Percentiles rank a stretch among this genome's conserved stretches.
These are phyloP conservation scores for Sclerotinia nivalis DNA, from an alignment of 2,329 filamentous ascomycete genomes.

Conservation along the genomic window DNA sequence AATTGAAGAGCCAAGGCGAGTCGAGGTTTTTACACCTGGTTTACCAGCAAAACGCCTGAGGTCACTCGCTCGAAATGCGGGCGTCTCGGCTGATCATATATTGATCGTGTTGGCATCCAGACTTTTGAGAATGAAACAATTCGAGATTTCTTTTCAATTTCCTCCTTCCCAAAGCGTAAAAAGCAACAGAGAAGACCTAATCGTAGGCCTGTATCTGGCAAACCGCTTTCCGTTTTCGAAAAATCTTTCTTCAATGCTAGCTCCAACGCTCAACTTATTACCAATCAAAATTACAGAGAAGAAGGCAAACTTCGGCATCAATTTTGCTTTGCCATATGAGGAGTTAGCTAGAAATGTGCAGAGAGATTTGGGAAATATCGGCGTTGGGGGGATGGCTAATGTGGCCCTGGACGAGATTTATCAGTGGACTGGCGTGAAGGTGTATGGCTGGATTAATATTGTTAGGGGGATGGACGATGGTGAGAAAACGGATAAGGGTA, in stretches of 20 bases:
- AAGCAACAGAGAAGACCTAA: slow-evolving; percentile 45
- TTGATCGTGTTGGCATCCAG: slow-evolving; percentile 56
- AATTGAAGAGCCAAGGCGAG: slow-evolving; percentile 27
- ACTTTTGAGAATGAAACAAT: slow-evolving; percentile 53
- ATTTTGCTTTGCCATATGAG: background rate
- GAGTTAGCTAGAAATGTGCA: slow-evolving; percentile 64
- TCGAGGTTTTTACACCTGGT: slow-evolving; percentile 49
- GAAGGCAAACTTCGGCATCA: no score
- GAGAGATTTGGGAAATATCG: slow-evolving; percentile 64
- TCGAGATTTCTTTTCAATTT: background rate
- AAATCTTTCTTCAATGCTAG: slow-evolving; percentile 51
- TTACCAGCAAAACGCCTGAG: slow-evolving; percentile 50
- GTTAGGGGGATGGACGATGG: slow-evolving; percentile 46
- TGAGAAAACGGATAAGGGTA: background rate
- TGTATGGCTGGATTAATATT: slow-evolving; percentile 83
- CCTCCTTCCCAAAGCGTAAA: slow-evolving; percentile 14
- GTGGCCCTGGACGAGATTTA: slow-evolving; percentile 70
- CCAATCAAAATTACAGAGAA: slow-evolving; percentile 60
- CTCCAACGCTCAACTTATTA: slow-evolving; percentile 78
- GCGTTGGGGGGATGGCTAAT: slow-evolving; percentile 53
- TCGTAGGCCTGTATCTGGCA: slow-evolving; percentile 81
- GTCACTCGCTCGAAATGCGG: slow-evolving; percentile 48
- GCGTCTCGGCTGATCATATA: slow-evolving; percentile 69
- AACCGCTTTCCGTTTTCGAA: slow-evolving; percentile 63
- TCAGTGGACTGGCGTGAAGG: slow-evolving; percentile 69